Conservation (phyloP, 2,329 filamentous ascomycete genomes). For the Venturia oleaginea region DNA sequence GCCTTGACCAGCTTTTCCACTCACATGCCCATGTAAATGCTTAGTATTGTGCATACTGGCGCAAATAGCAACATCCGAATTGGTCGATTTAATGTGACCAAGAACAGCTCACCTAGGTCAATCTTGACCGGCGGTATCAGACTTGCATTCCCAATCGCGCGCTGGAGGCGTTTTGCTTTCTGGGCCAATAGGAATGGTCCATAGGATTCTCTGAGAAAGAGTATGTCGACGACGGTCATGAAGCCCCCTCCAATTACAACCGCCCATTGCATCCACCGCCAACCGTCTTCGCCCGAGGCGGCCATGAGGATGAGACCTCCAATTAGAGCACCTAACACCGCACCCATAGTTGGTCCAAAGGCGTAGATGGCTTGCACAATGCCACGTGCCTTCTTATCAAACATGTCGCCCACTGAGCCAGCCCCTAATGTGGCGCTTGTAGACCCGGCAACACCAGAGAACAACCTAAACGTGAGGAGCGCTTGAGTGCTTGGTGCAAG, state of each 20-base stretch:
- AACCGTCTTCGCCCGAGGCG: constrained; percentile 32
- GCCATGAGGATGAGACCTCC: constrained; percentile 56
- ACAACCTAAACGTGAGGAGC: constrained; percentile 28
- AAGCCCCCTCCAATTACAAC: constrained; percentile 54
- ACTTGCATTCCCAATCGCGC: constrained; percentile 50
- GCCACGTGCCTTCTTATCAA: constrained; percentile 52
- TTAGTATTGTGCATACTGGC: background rate
- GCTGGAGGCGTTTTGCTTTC: constrained; percentile 48
- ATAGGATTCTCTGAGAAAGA: constrained; percentile 56
- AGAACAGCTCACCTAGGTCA: constrained; percentile 54
- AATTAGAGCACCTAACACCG: constrained; percentile 55
- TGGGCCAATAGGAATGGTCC: constrained; percentile 51
- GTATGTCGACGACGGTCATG: constrained; percentile 52
- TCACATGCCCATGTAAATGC: constrained; percentile 3
- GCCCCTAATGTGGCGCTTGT: constrained; percentile 30
- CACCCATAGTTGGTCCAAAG: constrained; percentile 53
- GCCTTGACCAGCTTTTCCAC: background rate
- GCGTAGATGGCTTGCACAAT: constrained; percentile 54
- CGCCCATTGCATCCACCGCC: constrained; percentile 66
- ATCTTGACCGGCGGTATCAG: constrained; percentile 53
- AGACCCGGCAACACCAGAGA: constrained; percentile 29
- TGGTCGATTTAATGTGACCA: constrained; percentile 53
- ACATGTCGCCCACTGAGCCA: constrained; percentile 44
- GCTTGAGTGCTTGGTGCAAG: constrained; percentile 27
- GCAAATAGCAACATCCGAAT: constrained; percentile 18